Base-by-base conservation (phyloP, 495 filamentous ascomycete genomes). In the Acidomyces sp. region DNA sequence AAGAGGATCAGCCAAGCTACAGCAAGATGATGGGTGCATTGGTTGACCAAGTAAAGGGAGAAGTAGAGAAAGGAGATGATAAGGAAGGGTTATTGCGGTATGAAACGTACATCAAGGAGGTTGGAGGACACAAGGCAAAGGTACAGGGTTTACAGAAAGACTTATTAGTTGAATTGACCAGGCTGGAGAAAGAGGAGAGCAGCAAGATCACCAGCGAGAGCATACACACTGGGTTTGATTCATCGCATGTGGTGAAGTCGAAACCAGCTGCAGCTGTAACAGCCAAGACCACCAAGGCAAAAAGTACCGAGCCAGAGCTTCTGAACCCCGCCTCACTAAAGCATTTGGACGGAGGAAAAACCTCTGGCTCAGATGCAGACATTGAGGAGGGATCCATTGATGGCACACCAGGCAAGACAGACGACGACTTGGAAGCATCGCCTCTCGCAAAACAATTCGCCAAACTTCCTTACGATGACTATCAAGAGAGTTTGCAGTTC, bases 21-120 rank as follows among this genome's bases (percentile, higher is more conserved):
- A 87, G 84, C 13, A 80, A 85, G 63, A 96, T 97, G 90, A 86
- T 96, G 80, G 80, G 83, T 21, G 72, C 77, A 4, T 51, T 97
- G 47, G 71, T 95, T 5, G 90, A 97, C 52, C 82, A 94, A 56
- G 86, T 96, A 20, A 96, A 95, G 66, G 81, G 81, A 58, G 77
- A 85, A 29, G 69, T 94, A 11, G 82, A 83, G 28, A 77, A 82
- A 40, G 65, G 67, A 45, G 72, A 76, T 38, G 63, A 62, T 3
- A n/a, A n/a, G n/a, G 72, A 79, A 46, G 65, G 63, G 3, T 62
- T 74, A 23, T 71, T 77, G 47, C 64, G 79, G 23, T 79, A 78
- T 48, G 63, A 74, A 20, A 77, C 66, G 34, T 94, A 87, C 63
- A 63, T 85, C 19, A 68, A 72, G 20, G 85, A 86, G 40, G 69